Conservation (phyloP, 1,139 yeast genomes). For the Tardiomyces blankii region DNA sequence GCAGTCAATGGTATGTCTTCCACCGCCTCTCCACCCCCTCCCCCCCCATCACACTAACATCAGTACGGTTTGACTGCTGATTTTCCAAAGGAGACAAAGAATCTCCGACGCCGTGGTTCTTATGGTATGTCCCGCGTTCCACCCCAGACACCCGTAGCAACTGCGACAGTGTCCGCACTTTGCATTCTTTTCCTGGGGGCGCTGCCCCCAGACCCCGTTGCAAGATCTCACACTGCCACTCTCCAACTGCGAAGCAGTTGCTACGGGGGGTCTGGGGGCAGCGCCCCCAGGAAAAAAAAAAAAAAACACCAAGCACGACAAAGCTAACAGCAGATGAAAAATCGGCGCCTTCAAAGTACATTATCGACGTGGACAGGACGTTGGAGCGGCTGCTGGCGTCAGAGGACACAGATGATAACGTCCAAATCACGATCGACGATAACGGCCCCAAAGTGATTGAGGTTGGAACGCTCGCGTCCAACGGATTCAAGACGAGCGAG, state of each 20-base stretch:
- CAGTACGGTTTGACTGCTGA: background rate
- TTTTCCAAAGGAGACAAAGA: background rate
- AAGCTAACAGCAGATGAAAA: constrained; percentile 35
- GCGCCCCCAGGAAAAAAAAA: too few relatives aligned
- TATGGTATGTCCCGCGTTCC: background rate
- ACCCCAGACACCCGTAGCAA: too few relatives aligned
- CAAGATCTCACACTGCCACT: too few relatives aligned
- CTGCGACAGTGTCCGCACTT: too few relatives aligned
- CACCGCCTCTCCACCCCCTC: background rate
- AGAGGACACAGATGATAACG: constrained; percentile 82
- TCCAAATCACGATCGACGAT: constrained; percentile 86
- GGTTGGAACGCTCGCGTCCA: constrained; percentile 76
- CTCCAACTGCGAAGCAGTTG: too few relatives aligned
- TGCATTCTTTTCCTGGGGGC: too few relatives aligned
- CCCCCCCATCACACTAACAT: background rate
- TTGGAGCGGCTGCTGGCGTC: constrained; percentile 54
- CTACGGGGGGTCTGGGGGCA: too few relatives aligned
- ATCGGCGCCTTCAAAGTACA: constrained; percentile 42
- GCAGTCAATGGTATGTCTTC: background rate
- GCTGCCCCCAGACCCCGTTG: too few relatives aligned
- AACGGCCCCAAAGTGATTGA: constrained; percentile 83
- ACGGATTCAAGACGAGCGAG: constrained; percentile 63
- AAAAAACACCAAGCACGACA: too few relatives aligned
- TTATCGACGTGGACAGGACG: constrained; percentile 70
- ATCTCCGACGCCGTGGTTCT: background rate